Evolutionary conservation across 164 flowering plant species (phyloP).

Genomic region (Magnolia kwangsiensis): DNA sequence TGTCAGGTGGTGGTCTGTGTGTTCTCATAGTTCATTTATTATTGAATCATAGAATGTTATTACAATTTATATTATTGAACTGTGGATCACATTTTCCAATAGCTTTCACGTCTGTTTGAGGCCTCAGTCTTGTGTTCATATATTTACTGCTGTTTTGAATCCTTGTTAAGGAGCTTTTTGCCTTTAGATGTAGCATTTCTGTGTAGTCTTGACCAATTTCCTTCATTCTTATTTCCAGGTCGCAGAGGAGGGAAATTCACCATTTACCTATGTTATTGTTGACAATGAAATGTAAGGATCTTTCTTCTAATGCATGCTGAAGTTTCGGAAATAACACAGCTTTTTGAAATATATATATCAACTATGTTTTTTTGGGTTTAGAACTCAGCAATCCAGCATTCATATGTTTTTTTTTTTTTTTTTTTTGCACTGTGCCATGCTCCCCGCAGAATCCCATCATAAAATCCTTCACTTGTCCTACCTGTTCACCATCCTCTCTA

Average conservation of each 20-base stretch:
- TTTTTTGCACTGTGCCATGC: too few relatives aligned
- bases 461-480: background rate
- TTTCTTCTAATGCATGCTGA: slow-evolving; percentile 10
- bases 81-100: background rate
- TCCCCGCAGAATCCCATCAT: background rate
- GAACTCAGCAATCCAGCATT: background rate
- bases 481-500: background rate
- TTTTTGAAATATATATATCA: background rate
- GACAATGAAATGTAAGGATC: slow-evolving; percentile 74
- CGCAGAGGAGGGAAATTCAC: slow-evolving; percentile 74
- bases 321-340: background rate
- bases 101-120: background rate
- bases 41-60: too few relatives aligned
- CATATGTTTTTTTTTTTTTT: too few relatives aligned
- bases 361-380: background rate
- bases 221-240: slow-evolving; percentile 44
- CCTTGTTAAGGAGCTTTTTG: background rate
- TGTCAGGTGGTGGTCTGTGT: too few relatives aligned
- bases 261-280: slow-evolving; percentile 79
- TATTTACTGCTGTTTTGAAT: background rate
- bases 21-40: too few relatives aligned
- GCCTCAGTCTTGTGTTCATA: background rate
- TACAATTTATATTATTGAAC: background rate
- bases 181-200: background rate
- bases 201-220: slow-evolving; percentile 2